Evolutionary conservation across 768 basidiomycete genomes (phyloP), one percentile per base, ranked within the genome.

Genomic region (Crepidotus variabilis): DNA sequence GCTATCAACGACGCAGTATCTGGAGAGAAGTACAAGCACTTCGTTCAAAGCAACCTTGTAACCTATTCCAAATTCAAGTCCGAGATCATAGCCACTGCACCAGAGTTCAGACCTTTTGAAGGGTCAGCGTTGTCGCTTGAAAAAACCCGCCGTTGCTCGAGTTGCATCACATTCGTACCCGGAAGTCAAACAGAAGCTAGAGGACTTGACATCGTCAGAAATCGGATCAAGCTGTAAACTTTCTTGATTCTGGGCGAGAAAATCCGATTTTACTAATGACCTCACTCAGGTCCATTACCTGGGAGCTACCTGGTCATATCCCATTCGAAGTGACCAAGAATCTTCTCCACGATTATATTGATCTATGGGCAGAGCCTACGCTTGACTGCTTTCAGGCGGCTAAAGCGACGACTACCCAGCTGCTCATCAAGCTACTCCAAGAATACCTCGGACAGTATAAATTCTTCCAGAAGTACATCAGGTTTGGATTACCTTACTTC

Each of bases 281-380:
- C 13, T 22, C 2, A 4, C 28, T 28, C 21, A 76, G 75, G 5
- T 71, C 70, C 0, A 70, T 69, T 9, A 66, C 67, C 11, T 76
- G 74, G 73, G 75, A 76, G 43, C 68, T 75, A 3, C 72, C 71
- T 0, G 64, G 61, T 0, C 63, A 70, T 53, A 65, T 74, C 34
- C 74, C 74, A 0, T 75, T 70, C 36, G 69, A 74, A 14, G 73
- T 71, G 1, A 70, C 65, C 0, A 69, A 64, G 50, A 53, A 56
- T 0, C 65, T 74, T 21, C 61, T 75, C 14, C 39, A n/a, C 7
- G 47, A 61, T 16, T 69, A 66, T 47, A 70, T 67, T 11, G 51
- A 45, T 1, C 59, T 67, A 2, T 76, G 73, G 75, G 49, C 59
- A 3, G 48, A 47, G 3, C 72, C 71, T 1, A 56, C 71, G 0